phyloP scores from a whole-genome alignment of 768 basidiomycete species.

The Mycena chlorophos region DNA sequence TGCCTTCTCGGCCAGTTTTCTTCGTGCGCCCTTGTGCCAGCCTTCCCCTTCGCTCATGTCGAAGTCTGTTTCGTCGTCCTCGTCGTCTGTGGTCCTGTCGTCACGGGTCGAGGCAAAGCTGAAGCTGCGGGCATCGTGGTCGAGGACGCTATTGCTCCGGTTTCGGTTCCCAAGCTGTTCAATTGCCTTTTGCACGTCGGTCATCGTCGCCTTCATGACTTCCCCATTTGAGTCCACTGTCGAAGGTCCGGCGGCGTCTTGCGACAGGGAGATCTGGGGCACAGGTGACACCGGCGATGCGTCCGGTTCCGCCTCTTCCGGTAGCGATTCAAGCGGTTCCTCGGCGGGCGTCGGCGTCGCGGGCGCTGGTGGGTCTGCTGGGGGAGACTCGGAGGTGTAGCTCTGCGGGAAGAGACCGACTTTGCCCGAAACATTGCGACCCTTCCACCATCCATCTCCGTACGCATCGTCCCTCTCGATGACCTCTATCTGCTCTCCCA shows the following conservation, averaged over 20 bases:
- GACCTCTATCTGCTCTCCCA: constrained; percentile 86
- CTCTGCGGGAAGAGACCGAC: constrained; percentile 89
- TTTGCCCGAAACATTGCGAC: constrained; percentile 78
- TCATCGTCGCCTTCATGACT: constrained; percentile 86
- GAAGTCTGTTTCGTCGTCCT: constrained; percentile 57
- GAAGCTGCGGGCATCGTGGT: constrained; percentile 66
- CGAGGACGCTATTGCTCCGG: constrained; percentile 29
- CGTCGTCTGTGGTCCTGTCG: constrained; percentile 54
- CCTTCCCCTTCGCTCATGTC: constrained; percentile 50
- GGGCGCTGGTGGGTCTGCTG: constrained; percentile 31
- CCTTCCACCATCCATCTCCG: constrained; percentile 97
- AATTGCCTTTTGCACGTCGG: constrained; percentile 87
- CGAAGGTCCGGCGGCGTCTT: constrained; percentile 24
- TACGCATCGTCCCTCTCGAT: constrained; percentile 92
- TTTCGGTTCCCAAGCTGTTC: constrained; percentile 69
- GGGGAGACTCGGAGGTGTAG: constrained; percentile 71
- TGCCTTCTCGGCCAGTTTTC: constrained; percentile 71
- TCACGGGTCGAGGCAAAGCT: constrained; percentile 73
- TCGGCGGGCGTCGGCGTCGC: constrained; percentile 18
- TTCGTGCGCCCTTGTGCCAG: constrained; percentile 66
- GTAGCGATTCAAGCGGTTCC: constrained; percentile 41
- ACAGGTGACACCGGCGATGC: constrained; percentile 31
- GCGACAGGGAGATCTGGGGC: constrained; percentile 33
- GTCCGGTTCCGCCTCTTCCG: constrained; percentile 45
- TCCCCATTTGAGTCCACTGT: constrained; percentile 42